Conservation (phyloP, 441 rosid genomes). For the Macaranga tanarius region DNA sequence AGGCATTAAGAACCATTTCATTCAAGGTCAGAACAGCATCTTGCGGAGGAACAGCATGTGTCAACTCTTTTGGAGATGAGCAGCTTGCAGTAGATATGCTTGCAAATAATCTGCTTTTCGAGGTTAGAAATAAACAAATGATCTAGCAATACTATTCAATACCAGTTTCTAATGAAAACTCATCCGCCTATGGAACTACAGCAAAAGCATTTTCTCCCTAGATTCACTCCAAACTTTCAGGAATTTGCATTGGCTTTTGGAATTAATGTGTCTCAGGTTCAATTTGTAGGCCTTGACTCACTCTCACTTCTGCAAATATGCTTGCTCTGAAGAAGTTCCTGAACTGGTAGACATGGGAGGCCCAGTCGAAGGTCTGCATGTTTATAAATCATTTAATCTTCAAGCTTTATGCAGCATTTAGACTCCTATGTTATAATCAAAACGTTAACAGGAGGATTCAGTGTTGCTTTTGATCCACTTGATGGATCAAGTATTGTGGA, state of each 20-base stretch:
- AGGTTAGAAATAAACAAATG: slow-evolving; percentile 39
- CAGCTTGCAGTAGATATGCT: slow-evolving; percentile 97
- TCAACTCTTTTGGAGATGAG: slow-evolving; percentile 90
- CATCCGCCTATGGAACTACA: background rate
- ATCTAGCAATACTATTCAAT: background rate
- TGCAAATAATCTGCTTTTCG: slow-evolving; percentile 87
- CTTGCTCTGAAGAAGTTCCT: slow-evolving; percentile 95
- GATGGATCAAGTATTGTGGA: slow-evolving; percentile 95
- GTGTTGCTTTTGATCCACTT: slow-evolving; percentile 95
- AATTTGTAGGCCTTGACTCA: slow-evolving; percentile 63
- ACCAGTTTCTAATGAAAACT: background rate
- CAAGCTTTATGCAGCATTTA: background rate
- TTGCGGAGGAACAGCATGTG: slow-evolving; percentile 94
- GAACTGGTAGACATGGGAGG: slow-evolving; percentile 99
- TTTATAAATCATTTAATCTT: background rate
- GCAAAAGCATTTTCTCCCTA: background rate
- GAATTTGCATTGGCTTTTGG: background rate
- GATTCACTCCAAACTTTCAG: background rate
- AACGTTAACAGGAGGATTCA: slow-evolving; percentile 71
- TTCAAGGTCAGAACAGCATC: slow-evolving; percentile 96
- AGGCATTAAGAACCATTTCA: slow-evolving; percentile 86
- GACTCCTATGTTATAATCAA: background rate
- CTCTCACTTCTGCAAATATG: slow-evolving; percentile 91
- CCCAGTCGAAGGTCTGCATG: slow-evolving; percentile 67
- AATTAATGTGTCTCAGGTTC: background rate